Conservation (phyloP, 75 land plant genomes). For the Larix kaempferi region DNA sequence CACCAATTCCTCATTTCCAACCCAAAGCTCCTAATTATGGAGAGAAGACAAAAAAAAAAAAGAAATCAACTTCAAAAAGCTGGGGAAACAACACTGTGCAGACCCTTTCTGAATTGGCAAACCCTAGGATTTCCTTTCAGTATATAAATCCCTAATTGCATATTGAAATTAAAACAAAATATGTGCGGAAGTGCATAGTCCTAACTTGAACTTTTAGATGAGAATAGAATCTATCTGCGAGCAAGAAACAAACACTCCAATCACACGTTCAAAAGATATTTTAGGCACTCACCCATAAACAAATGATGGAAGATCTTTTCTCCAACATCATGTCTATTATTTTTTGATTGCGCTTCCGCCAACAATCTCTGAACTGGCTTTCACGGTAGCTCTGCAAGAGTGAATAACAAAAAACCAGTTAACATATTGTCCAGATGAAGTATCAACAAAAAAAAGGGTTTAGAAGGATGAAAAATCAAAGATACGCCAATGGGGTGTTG, state of each 20-base stretch:
- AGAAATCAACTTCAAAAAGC: neutral
- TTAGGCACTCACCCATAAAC: conserved; percentile 53
- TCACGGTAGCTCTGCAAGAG: conserved; percentile 38
- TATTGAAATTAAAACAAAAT: neutral
- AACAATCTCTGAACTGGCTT: conserved; percentile 52
- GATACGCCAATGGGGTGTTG: too few species aligned
- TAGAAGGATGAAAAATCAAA: too few species aligned
- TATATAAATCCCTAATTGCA: neutral
- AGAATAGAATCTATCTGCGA: too few species aligned
- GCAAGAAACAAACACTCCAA: too few species aligned
- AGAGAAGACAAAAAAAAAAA: neutral
- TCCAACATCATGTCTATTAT: conserved; percentile 58
- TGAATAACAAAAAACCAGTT: neutral
- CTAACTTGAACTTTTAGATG: too few species aligned
- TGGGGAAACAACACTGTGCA: neutral
- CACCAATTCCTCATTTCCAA: conserved; percentile 78
- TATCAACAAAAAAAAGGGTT: too few species aligned
- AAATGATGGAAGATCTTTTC: conserved; percentile 75
- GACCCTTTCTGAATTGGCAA: neutral
- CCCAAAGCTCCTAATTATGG: conserved; percentile 70
- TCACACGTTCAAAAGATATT: too few species aligned
- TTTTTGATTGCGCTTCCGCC: conserved; percentile 52
- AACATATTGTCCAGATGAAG: neutral
- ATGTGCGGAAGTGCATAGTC: neutral
- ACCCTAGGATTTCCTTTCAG: neutral